phyloP scores from a whole-genome alignment of 768 basidiomycete genomes.

The Lactarius tabidus region DNA sequence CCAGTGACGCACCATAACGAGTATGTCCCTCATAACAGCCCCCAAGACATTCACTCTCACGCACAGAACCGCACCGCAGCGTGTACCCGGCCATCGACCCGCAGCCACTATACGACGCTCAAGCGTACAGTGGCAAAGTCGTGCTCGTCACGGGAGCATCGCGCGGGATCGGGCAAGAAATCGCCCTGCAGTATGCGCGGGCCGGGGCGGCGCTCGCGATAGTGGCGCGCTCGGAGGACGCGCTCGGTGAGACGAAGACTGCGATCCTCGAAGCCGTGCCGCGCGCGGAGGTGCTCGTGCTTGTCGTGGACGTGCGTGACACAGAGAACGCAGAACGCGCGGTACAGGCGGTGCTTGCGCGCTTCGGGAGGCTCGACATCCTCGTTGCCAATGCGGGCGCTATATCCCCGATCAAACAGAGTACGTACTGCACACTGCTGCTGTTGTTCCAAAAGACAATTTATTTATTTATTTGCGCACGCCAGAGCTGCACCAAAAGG shows the following conservation, averaged over 20 bases:
- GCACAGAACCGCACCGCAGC: not conserved
- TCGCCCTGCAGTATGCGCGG: not conserved
- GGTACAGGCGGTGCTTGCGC: not conserved
- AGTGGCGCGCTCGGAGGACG: not conserved
- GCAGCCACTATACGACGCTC: too few relatives aligned
- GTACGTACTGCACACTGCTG: not conserved
- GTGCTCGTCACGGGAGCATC: too few relatives aligned
- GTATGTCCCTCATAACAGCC: not conserved
- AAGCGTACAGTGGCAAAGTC: too few relatives aligned
- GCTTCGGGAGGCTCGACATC: slow-evolving; percentile 11
- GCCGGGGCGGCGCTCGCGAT: slow-evolving; percentile 10
- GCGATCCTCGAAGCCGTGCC: not conserved
- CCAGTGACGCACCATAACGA: slow-evolving; percentile 8
- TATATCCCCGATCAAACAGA: not conserved
- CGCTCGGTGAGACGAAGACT: not conserved
- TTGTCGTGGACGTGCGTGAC: slow-evolving; percentile 6
- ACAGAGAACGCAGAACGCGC: not conserved
- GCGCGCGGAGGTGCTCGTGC: not conserved
- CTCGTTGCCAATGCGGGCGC: slow-evolving; percentile 11
- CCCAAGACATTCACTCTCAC: not conserved
- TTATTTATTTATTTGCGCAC: too few relatives aligned
- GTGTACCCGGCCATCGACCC: too few relatives aligned
- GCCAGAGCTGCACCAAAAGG: slow-evolving; percentile 1
- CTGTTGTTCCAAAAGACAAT: too few relatives aligned
- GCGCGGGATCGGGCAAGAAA: too few relatives aligned